These are phyloP conservation scores for Aspergillus saccharolyticus DNA, from an alignment of 495 filamentous ascomycete species.

Conservation along the genomic window DNA sequence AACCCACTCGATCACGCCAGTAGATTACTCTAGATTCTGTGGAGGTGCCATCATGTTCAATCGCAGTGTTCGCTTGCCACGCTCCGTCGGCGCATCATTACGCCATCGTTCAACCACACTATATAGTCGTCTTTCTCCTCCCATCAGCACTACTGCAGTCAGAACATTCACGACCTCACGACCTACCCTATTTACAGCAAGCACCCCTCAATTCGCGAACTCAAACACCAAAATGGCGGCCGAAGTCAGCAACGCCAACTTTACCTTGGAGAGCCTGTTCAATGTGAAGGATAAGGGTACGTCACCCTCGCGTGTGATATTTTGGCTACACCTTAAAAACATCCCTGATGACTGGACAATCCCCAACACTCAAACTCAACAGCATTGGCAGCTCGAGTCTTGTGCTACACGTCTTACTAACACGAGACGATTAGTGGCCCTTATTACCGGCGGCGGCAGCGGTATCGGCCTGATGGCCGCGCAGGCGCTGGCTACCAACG, in stretches of 20 bases:
- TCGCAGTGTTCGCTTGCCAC: background rate
- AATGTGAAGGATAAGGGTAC: conserved; percentile 49
- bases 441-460: conserved; percentile 52
- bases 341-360: background rate
- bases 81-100: background rate
- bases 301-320: background rate
- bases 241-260: conserved; percentile 41
- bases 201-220: background rate
- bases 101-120: background rate
- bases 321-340: too few relatives aligned
- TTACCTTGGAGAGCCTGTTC: conserved; percentile 48
- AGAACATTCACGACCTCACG: background rate
- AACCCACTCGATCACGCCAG: background rate
- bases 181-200: background rate
- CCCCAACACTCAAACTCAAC: background rate
- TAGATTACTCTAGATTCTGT: background rate
- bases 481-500: conserved; percentile 58
- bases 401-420: too few relatives aligned
- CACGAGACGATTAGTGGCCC: conserved; percentile 32
- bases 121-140: background rate
- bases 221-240: conserved; percentile 13
- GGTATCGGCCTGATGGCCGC: conserved; percentile 50
- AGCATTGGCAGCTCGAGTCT: too few relatives aligned
- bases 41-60: background rate
- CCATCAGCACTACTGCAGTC: background rate